Conservation (phyloP, 2,329 filamentous ascomycete species). For the Pseudogymnoascus sp. region DNA sequence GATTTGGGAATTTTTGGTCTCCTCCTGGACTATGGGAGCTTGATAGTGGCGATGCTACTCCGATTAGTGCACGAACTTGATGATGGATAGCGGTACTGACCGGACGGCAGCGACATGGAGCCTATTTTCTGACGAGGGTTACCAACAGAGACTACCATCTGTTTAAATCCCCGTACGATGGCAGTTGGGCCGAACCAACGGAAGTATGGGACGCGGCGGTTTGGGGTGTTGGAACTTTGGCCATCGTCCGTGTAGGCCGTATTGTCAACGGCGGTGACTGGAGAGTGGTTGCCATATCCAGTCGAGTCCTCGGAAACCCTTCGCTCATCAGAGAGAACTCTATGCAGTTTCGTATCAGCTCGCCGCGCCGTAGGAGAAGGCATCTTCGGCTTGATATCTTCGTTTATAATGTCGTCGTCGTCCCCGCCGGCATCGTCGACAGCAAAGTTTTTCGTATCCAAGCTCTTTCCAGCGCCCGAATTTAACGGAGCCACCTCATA, state of each 20-base stretch:
- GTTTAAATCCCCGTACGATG: constrained; percentile 85
- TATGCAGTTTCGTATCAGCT: neutral
- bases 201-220: constrained; percentile 75
- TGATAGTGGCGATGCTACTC: constrained; percentile 25
- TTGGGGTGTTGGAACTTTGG: constrained; percentile 18
- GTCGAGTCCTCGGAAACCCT: neutral
- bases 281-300: neutral
- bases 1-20: constrained; percentile 16
- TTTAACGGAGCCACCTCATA: constrained; percentile 43
- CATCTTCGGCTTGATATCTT: constrained; percentile 19
- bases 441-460: neutral
- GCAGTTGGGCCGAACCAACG: constrained; percentile 86
- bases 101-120: constrained; percentile 12
- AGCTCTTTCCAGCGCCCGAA: constrained; percentile 7
- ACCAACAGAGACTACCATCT: constrained; percentile 76
- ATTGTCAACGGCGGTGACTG: neutral
- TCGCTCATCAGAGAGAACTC: neutral
- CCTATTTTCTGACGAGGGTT: constrained; percentile 52
- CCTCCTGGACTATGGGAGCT: constrained; percentile 16
- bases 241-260: constrained; percentile 1
- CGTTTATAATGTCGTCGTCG: constrained; percentile 26
- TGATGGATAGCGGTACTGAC: neutral
- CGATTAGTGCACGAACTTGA: constrained; percentile 19
- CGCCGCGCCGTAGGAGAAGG: neutral
- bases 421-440: constrained; percentile 32